A percentile compares a stretch with the other conserved stretches of the same genome.
Evolutionary conservation across 805 yeast species (phyloP).

Genomic region (Metschnikowia sp.): DNA sequence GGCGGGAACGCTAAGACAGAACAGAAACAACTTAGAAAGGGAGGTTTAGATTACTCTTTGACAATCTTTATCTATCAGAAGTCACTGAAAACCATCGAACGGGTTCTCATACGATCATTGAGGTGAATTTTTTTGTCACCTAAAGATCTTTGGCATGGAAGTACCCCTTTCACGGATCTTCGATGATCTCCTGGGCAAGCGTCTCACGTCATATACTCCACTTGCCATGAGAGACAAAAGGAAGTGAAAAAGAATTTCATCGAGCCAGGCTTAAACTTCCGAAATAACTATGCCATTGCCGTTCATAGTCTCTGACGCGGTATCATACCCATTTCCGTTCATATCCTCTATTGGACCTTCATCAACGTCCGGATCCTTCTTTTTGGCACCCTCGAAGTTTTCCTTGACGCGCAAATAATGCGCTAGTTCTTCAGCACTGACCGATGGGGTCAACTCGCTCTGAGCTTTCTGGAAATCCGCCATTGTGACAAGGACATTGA

Average conservation of each 20-base stretch:
- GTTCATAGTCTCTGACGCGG: neutral
- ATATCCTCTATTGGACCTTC: neutral
- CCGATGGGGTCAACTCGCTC: constrained; percentile 72
- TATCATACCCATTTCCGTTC: neutral
- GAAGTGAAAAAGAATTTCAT: no score
- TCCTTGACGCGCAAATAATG: constrained; percentile 80
- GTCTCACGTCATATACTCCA: no score
- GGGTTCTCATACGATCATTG: no score
- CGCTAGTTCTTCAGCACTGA: constrained; percentile 78
- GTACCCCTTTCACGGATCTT: no score
- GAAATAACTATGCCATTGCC: neutral
- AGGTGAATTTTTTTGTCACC: no score
- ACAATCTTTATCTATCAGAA: neutral
- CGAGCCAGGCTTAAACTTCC: no score
- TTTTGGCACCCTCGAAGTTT: constrained; percentile 73
- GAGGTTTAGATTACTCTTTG: neutral
- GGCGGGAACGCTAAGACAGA: no score
- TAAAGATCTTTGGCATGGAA: no score
- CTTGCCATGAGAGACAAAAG: no score
- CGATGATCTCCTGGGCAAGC: no score
- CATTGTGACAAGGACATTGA: constrained; percentile 61
- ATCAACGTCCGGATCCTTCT: constrained; percentile 20
- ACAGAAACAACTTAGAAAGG: no score
- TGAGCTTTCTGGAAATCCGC: constrained; percentile 80
- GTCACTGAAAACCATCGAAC: neutral